phyloP scores from a whole-genome alignment of 106 monocot species.

The Dendrobium huoshanense region DNA sequence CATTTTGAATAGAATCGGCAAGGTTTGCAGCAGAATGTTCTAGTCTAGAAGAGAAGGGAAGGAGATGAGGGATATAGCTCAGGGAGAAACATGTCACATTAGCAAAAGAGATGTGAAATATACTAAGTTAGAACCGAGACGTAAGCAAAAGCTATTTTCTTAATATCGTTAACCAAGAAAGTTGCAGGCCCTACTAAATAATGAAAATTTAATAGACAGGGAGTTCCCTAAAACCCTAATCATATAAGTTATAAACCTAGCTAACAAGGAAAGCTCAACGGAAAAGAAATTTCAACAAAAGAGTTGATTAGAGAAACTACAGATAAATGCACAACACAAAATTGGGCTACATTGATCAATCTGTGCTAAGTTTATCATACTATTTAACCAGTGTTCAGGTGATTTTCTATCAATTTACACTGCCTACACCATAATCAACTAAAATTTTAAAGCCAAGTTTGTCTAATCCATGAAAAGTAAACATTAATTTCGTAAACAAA shows the following conservation, averaged over 20 bases:
- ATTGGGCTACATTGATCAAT: background rate
- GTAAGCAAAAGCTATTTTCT: background rate
- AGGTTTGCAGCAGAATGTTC: slow-evolving; percentile 77
- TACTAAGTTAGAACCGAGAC: background rate
- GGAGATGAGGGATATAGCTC: background rate
- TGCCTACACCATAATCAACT: background rate
- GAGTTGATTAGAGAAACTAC: background rate
- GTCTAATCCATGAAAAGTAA: background rate
- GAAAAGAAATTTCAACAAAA: background rate
- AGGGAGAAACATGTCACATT: background rate
- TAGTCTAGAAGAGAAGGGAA: slow-evolving; percentile 30
- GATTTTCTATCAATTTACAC: background rate
- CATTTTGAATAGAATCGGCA: slow-evolving; percentile 75
- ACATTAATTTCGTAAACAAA: background rate
- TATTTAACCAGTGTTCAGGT: background rate
- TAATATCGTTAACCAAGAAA: background rate
- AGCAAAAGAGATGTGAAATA: background rate
- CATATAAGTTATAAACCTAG: background rate
- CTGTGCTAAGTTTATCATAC: background rate
- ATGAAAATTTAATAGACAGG: background rate
- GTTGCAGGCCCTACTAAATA: background rate
- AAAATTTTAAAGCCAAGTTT: background rate
- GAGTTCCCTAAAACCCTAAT: background rate
- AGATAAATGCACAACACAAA: background rate
- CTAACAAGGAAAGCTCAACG: background rate